Conservation (phyloP, 2,329 filamentous ascomycete species). For the Chaetomiaceae sp. region DNA sequence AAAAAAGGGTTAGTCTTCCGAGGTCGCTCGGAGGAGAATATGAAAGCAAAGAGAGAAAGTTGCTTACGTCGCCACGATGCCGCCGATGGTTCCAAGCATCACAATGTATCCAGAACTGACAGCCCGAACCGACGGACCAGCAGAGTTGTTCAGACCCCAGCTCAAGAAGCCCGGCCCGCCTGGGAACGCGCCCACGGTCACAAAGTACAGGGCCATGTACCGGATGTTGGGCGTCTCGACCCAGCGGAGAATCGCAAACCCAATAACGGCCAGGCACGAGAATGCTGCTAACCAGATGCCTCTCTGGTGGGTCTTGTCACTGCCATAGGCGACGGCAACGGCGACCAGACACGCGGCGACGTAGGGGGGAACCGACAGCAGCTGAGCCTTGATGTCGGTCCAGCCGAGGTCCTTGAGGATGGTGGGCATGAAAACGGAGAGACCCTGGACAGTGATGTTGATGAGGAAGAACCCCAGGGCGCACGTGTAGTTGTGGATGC, state of each 20-base stretch:
- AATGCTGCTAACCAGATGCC: constrained; percentile 39
- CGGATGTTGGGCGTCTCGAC: constrained; percentile 37
- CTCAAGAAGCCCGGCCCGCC: constrained; percentile 54
- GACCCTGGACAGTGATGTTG: constrained; percentile 55
- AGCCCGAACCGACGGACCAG: constrained; percentile 51
- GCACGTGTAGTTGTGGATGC: constrained; percentile 56
- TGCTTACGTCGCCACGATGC: constrained; percentile 51
- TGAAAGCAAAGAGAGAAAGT: neutral
- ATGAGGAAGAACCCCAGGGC: constrained; percentile 54
- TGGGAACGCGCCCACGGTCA: constrained; percentile 52
- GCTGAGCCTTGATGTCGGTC: constrained; percentile 37
- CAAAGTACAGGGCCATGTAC: constrained; percentile 51
- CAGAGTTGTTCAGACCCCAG: constrained; percentile 56
- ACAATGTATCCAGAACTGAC: constrained; percentile 53
- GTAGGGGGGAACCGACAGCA: constrained; percentile 43
- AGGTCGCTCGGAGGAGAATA: constrained; percentile 10
- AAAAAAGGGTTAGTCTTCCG: constrained; percentile 7
- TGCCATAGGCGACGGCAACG: constrained; percentile 36
- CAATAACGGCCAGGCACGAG: constrained; percentile 41
- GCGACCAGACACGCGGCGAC: constrained; percentile 38
- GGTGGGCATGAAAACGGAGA: constrained; percentile 48
- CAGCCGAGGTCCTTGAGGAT: constrained; percentile 41
- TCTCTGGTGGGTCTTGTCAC: constrained; percentile 40
- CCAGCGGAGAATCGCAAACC: constrained; percentile 50
- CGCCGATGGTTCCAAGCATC: constrained; percentile 50